Base-by-base conservation (phyloP, 78 protist genomes). In the Dictyostelium intermedium region DNA sequence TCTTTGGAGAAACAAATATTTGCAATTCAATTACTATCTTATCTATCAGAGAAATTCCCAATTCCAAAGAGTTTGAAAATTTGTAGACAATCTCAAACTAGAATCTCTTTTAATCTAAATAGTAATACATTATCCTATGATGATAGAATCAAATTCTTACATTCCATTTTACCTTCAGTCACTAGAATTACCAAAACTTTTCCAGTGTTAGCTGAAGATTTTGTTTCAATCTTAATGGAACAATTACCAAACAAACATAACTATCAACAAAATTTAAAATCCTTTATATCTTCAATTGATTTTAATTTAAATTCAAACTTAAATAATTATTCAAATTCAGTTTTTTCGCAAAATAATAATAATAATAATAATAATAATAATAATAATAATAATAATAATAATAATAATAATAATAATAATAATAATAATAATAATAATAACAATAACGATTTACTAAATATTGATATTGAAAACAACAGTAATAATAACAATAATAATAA, bases 21-120 rank as follows among this genome's bases (percentile, higher is more conserved):
- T 14, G 80, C 96, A 27, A 83, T 83, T 45, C 85, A 83, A 56
- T 79, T 92, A 45, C 7, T 41, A 13, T 50, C 91, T 23, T 85
- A 78, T 39, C 11, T 92, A 7, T 78, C 91, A 7, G 91, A 83
- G 79, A 39, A 56, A 25, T 92, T 72, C 35, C 96, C 91, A 27
- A 84, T 92, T n/a, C 96, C 96, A 61, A 92, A 92, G 60, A 60
- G 86, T 39, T 56, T 83, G 9, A 73, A 82, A 20, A 53, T 82
- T 9, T 73, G 85, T 60, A 60, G 39, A 53, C 32, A 56, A 18
- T 86, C 89, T 43, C 81, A 81, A 18, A 56, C 39, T 14, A 30
- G 93, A 39, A 87, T 87, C 5, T 69, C 82, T 5, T 60, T 27
- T 20, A 87, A 87, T 79, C 56, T 87, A 18, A 43, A 32, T 37